Base-by-base conservation (phyloP, 805 yeast genomes). In the Myxozyma kluyveri region DNA sequence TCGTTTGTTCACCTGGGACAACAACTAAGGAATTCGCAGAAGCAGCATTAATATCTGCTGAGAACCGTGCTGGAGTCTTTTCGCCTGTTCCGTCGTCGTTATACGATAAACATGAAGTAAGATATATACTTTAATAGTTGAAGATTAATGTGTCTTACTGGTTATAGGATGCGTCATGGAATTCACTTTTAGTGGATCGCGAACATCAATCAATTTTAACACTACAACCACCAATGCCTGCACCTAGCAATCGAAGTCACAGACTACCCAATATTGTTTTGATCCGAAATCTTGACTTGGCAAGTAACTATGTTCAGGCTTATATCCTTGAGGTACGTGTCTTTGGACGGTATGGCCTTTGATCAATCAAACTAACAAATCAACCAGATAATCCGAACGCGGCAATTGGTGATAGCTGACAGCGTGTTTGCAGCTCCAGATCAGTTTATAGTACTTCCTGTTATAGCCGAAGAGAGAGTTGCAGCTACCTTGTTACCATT, bases 281-380 rank as follows among this genome's bases (percentile, higher is more conserved):
- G 12, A 33, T 56, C n/a, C 44, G 54, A 22, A 24, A 56, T 42
- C 27, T 56, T n/a, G 54, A 49, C 24, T 21, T 21, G 32, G 29
- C 57, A n/a, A 56, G 52, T 40, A 45, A 45, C 36, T 56, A 48
- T 35, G 54, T 56, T 4, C 60, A 56, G 18, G 54, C 58, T 2
- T 54, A 49, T 32, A 23, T 56, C n/a, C 39, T 56, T 12, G 60
- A 56, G 50, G 57, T 50, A 19, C 5, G 42, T 4, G 17, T 18
- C 14, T 29, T 17, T 4, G 4, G 6, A 5, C 31, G 38, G 24
- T 14, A 32, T 17, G 21, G 17, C 14, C 21, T 4, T 10, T n/a
- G 24, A n/a, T 17, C 21, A 7, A 4, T 27, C 27, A 19, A 45
- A 29, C 22, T 38, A 12, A 2, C 21, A 27, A 21, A 12, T 26